phyloP scores from a whole-genome alignment of 2,329 filamentous ascomycete genomes.

The Cyanodermella asteris region DNA sequence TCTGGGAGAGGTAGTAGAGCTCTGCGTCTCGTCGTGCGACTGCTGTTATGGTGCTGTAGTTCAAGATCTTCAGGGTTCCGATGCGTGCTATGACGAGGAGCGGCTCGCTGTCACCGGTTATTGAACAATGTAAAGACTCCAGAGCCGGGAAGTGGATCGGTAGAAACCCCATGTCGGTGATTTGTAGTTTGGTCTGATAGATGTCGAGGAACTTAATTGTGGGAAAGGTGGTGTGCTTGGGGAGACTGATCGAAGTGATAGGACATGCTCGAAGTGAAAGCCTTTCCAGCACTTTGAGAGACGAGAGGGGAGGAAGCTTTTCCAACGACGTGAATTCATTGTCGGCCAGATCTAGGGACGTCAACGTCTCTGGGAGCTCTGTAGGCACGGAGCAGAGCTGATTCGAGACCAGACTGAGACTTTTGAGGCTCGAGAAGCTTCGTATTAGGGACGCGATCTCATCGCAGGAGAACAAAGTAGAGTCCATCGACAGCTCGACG shows the following conservation, averaged over 20 bases:
- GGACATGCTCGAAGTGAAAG: conserved; percentile 55
- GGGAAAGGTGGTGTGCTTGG: neutral
- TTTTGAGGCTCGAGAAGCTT: conserved; percentile 31
- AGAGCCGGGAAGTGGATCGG: conserved; percentile 54
- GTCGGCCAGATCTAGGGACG: conserved; percentile 43
- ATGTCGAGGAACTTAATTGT: conserved; percentile 10
- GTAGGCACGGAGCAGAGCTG: conserved; percentile 21
- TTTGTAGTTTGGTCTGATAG: conserved; percentile 11
- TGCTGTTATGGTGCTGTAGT: conserved; percentile 31
- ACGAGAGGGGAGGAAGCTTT: conserved; percentile 29
- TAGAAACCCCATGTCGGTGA: conserved; percentile 46
- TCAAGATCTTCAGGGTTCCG: conserved; percentile 42
- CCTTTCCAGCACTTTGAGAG: conserved; percentile 34
- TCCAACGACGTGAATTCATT: conserved; percentile 43
- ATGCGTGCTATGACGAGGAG: conserved; percentile 73
- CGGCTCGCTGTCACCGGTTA: conserved; percentile 37
- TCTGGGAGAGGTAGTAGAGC: conserved; percentile 75
- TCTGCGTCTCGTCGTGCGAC: conserved; percentile 70
- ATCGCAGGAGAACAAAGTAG: conserved; percentile 44
- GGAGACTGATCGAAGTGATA: conserved; percentile 19
- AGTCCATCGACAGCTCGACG: conserved; percentile 40
- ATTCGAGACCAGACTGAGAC: conserved; percentile 35
- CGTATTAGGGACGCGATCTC: conserved; percentile 25
- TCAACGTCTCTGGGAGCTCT: conserved; percentile 21
- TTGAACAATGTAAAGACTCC: conserved; percentile 54